phyloP scores from a whole-genome alignment of 495 filamentous ascomycete genomes.

The Podospora anserina region DNA sequence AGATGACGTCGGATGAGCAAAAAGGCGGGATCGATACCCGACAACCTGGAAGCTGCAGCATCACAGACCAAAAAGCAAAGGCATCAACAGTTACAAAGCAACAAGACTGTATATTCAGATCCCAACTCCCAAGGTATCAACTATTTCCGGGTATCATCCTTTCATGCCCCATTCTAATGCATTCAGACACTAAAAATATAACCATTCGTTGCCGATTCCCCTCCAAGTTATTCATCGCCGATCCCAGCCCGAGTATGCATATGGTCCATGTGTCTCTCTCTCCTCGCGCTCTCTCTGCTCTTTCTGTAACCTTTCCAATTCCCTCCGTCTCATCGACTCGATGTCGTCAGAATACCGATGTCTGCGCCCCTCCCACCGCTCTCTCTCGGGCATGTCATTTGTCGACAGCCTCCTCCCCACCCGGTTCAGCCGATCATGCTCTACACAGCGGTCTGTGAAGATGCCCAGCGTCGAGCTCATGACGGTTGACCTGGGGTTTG shows the following conservation, averaged over 20 bases:
- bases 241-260: constrained; percentile 4
- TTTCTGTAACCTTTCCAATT: constrained; percentile 9
- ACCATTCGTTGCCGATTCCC: too few species aligned
- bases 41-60: not conserved
- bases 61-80: not conserved
- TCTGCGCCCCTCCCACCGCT: constrained; percentile 6
- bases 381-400: not conserved
- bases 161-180: not conserved
- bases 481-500: constrained; percentile 6
- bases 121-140: not conserved
- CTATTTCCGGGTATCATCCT: not conserved
- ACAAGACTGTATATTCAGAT: not conserved
- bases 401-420: constrained; percentile 7
- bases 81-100: not conserved
- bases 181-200: not conserved
- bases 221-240: not conserved
- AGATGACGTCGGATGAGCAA: not conserved
- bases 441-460: constrained; percentile 9
- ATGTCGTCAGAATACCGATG: constrained; percentile 18
- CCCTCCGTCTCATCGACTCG: constrained; percentile 13
- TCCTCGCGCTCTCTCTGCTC: constrained; percentile 10
- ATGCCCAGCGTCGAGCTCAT: constrained; percentile 1
- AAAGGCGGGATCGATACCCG: not conserved
- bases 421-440: not conserved
- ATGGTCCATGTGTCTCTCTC: constrained; percentile 9